phyloP scores from a whole-genome alignment of 2,329 filamentous ascomycete genomes.

The Cladorrhinum sp. region DNA sequence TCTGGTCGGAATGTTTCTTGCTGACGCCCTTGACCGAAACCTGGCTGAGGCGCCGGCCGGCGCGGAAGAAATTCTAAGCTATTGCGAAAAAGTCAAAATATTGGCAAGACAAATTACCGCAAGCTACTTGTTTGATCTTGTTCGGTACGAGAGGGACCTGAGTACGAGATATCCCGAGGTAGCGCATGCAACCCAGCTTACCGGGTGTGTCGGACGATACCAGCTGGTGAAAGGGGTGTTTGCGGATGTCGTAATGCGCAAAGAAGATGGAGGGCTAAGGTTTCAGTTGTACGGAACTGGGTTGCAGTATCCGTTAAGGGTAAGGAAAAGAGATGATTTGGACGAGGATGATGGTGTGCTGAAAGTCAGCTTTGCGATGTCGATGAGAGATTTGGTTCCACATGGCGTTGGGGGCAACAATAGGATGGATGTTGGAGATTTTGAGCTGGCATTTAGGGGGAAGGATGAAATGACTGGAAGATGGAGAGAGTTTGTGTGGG shows the following conservation, averaged over 20 bases:
- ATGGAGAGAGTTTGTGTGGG: conserved; percentile 11
- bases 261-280: neutral
- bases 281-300: conserved; percentile 10
- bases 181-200: neutral
- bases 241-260: neutral
- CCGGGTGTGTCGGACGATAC: conserved; percentile 5
- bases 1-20: conserved; percentile 16
- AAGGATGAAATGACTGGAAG: neutral
- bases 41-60: neutral
- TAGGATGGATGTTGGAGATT: conserved; percentile 9
- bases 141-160: conserved; percentile 1
- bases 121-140: conserved; percentile 5
- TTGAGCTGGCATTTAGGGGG: conserved; percentile 10
- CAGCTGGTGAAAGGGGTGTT: conserved; percentile 7
- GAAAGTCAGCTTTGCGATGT: conserved; percentile 16
- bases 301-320: conserved; percentile 12
- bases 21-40: conserved; percentile 5
- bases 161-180: neutral
- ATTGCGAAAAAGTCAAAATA: neutral
- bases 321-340: neutral
- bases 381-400: conserved; percentile 13
- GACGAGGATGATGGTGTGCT: neutral
- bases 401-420: conserved; percentile 17
- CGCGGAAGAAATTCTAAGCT: neutral
- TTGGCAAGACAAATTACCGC: neutral